These are phyloP conservation scores for Scutellaria barbata DNA, from an alignment of 257 asterid species.

Conservation along the genomic window DNA sequence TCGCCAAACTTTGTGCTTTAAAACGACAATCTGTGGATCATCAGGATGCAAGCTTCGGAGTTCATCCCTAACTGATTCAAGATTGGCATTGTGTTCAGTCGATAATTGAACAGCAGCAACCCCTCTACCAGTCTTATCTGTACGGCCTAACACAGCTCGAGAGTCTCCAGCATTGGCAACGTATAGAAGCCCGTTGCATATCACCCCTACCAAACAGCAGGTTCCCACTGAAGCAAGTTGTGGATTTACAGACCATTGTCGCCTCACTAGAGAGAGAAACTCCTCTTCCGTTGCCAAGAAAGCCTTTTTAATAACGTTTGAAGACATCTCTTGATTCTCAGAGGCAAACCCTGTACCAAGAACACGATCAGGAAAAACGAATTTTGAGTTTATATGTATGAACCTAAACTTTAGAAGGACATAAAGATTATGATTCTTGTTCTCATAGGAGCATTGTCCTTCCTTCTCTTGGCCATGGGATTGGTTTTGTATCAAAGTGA, in stretches of 20 bases:
- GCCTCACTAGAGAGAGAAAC: slow-evolving; percentile 72
- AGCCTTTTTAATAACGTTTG: slow-evolving; percentile 69
- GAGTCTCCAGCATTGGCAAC: slow-evolving; percentile 96
- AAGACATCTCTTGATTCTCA: slow-evolving; percentile 72
- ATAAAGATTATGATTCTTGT: too few relatives aligned
- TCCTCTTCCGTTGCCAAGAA: slow-evolving; percentile 90
- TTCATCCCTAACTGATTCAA: slow-evolving; percentile 77
- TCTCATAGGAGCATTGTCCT: too few relatives aligned
- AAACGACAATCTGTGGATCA: slow-evolving; percentile 82
- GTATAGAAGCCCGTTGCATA: slow-evolving; percentile 72
- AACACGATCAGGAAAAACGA: slow-evolving; percentile 21
- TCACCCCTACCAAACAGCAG: slow-evolving; percentile 89
- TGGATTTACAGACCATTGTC: slow-evolving; percentile 73
- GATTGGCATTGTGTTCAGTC: slow-evolving; percentile 80
- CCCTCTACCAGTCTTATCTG: slow-evolving; percentile 56
- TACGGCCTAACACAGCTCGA: slow-evolving; percentile 81
- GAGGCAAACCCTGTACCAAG: slow-evolving; percentile 62
- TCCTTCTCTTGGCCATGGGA: too few relatives aligned
- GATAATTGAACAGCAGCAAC: slow-evolving; percentile 74
- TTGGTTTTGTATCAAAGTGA: too few relatives aligned
- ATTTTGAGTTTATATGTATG: background rate
- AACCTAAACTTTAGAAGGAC: background rate
- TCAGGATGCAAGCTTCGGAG: slow-evolving; percentile 74
- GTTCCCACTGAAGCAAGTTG: slow-evolving; percentile 92
- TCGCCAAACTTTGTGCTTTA: slow-evolving; percentile 93